These are phyloP conservation scores for Colletotrichum tamarilloi DNA, from an alignment of 2,329 filamentous ascomycete species.

Conservation along the genomic window DNA sequence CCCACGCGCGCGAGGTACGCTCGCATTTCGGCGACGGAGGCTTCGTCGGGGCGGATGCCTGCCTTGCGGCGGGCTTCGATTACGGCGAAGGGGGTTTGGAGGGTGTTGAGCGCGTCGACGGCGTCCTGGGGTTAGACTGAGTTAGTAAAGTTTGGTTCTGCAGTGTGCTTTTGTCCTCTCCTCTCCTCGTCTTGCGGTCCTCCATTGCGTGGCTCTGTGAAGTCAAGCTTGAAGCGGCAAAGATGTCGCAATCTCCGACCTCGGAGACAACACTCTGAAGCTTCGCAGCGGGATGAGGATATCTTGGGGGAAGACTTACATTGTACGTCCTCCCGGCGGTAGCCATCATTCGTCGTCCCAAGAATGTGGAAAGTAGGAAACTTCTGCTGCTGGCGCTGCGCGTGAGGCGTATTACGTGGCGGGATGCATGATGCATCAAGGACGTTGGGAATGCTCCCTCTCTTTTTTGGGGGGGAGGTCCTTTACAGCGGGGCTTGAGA, in stretches of 20 bases:
- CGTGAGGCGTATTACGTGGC: constrained; percentile 22
- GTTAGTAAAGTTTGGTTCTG: not conserved
- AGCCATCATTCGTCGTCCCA: constrained; percentile 27
- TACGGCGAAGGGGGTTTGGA: constrained; percentile 88
- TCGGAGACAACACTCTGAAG: constrained; percentile 6
- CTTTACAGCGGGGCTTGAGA: not conserved
- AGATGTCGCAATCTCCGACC: not conserved
- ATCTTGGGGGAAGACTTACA: constrained; percentile 6
- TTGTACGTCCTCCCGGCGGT: constrained; percentile 32
- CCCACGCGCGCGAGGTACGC: constrained; percentile 69
- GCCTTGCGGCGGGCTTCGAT: constrained; percentile 83
- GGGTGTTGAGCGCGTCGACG: constrained; percentile 84
- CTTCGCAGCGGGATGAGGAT: not conserved
- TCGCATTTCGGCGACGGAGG: constrained; percentile 74
- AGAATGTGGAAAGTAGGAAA: not conserved
- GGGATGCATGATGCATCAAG: constrained; percentile 37
- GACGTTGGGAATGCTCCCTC: not conserved
- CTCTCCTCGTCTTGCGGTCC: not conserved
- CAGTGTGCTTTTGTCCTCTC: not conserved
- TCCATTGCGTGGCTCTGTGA: not conserved
- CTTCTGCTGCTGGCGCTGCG: no score
- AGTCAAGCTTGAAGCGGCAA: not conserved
- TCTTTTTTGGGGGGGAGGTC: not conserved
- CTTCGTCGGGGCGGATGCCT: constrained; percentile 75
- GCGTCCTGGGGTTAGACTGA: constrained; percentile 74